phyloP scores from a whole-genome alignment of 129 eudicot species.

The Gnaphalium uliginosum region DNA sequence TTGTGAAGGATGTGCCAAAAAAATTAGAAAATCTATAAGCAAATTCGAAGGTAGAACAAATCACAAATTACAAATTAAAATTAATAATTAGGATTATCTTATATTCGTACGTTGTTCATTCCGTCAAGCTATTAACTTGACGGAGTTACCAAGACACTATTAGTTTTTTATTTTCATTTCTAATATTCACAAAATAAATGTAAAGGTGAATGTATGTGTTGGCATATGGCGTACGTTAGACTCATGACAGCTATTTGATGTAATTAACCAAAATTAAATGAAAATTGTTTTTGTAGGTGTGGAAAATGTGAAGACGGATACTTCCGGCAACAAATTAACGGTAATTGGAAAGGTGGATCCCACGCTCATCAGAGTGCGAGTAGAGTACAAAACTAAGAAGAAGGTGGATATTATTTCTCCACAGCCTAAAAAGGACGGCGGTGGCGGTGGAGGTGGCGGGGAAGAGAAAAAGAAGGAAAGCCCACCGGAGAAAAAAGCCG shows the following conservation, averaged over 20 bases:
- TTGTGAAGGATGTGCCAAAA: conserved; percentile 78
- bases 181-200: not conserved
- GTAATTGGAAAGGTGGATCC: conserved; percentile 69
- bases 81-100: not conserved
- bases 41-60: conserved; percentile 53
- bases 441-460: conserved; percentile 15
- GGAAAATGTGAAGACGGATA: conserved; percentile 50
- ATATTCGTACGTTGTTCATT: conserved; percentile 18
- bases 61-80: no score
- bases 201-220: conserved; percentile 20
- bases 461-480: conserved; percentile 22
- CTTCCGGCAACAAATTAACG: conserved; percentile 47
- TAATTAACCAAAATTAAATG: conserved; percentile 12
- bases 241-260: conserved; percentile 17
- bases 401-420: conserved; percentile 67
- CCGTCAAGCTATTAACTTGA: conserved; percentile 36
- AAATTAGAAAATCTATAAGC: conserved; percentile 45
- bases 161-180: not conserved
- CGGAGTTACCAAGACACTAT: conserved; percentile 27
- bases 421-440: conserved; percentile 40
- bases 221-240: conserved; percentile 29
- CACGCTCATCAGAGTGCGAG: conserved; percentile 50
- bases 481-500: conserved; percentile 35
- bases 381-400: conserved; percentile 60
- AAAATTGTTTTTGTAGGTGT: conserved; percentile 46